Conservation (phyloP, 2,329 filamentous ascomycete species). For the Hymenoscyphus linearis region DNA sequence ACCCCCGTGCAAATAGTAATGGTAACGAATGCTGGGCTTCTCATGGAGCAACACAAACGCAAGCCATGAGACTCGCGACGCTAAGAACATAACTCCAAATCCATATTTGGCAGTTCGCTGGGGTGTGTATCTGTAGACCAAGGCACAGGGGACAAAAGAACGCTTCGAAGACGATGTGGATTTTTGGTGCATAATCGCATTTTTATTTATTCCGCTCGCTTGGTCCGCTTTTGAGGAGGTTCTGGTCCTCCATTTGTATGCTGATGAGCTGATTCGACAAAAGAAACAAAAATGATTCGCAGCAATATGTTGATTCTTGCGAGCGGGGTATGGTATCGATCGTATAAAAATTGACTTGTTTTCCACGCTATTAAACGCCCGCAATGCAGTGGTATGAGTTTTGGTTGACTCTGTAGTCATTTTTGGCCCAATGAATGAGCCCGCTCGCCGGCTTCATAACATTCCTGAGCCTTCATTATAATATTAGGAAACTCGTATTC, state of each 20-base stretch:
- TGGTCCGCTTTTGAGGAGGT: background rate
- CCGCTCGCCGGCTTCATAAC: constrained; percentile 19
- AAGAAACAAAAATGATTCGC: constrained; percentile 1
- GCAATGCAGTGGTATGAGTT: constrained; percentile 23
- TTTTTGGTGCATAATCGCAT: background rate
- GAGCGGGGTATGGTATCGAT: constrained; percentile 19
- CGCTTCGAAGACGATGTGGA: background rate
- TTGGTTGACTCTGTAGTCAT: constrained; percentile 11
- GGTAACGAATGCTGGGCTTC: background rate
- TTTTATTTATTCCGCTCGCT: background rate
- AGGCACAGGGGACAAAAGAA: background rate
- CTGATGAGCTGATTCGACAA: constrained; percentile 4
- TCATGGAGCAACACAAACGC: background rate
- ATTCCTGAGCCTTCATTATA: constrained; percentile 17
- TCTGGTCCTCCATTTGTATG: background rate
- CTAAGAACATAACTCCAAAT: background rate
- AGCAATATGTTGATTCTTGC: constrained; percentile 36
- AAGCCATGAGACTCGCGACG: background rate
- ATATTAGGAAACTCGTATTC: constrained; percentile 25
- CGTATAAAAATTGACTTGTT: constrained; percentile 9
- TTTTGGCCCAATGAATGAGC: constrained; percentile 4
- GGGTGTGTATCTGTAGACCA: background rate
- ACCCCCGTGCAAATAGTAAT: background rate
- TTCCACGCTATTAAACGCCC: constrained; percentile 19
- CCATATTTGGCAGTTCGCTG: background rate